phyloP scores from a whole-genome alignment of 2,329 filamentous ascomycete species.

The Pyrenophora tritici-repentis region DNA sequence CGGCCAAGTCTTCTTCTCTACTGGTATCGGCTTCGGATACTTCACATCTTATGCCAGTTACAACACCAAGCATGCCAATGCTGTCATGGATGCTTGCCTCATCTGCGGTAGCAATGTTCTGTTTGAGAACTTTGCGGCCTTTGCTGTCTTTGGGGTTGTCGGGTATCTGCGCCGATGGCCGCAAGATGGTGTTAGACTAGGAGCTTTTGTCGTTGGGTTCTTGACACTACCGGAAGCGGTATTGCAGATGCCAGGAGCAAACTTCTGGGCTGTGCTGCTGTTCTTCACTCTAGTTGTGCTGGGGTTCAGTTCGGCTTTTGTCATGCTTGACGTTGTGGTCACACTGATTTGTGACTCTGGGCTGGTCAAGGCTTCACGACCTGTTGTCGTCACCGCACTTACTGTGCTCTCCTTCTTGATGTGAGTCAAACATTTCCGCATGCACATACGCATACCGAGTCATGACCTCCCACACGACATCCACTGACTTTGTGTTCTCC shows the following conservation, averaged over 20 bases:
- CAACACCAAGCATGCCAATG: constrained; percentile 61
- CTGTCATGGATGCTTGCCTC: constrained; percentile 63
- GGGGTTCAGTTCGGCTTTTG: constrained; percentile 63
- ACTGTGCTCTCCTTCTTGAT: constrained; percentile 59
- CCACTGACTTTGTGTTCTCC: not conserved
- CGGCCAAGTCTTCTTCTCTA: constrained; percentile 65
- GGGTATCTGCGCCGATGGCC: constrained; percentile 55
- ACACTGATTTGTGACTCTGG: constrained; percentile 61
- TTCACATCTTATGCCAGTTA: constrained; percentile 65
- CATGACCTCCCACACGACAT: not conserved
- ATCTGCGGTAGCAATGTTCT: constrained; percentile 61
- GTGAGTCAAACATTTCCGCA: not conserved
- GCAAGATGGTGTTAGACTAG: constrained; percentile 53
- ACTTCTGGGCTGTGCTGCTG: constrained; percentile 63
- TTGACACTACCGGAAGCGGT: constrained; percentile 63
- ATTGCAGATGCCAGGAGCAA: constrained; percentile 61
- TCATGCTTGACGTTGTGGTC: constrained; percentile 62
- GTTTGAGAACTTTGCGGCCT: constrained; percentile 60
- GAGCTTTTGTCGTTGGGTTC: constrained; percentile 63
- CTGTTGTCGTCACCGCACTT: constrained; percentile 56
- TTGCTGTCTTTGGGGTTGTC: constrained; percentile 62
- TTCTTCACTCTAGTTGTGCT: constrained; percentile 65
- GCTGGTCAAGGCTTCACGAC: constrained; percentile 52
- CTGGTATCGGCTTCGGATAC: constrained; percentile 61
- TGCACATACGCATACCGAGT: not conserved